These are phyloP conservation scores for Tylopilus rubrobrunneus DNA, from an alignment of 768 basidiomycete genomes.

Conservation along the genomic window DNA sequence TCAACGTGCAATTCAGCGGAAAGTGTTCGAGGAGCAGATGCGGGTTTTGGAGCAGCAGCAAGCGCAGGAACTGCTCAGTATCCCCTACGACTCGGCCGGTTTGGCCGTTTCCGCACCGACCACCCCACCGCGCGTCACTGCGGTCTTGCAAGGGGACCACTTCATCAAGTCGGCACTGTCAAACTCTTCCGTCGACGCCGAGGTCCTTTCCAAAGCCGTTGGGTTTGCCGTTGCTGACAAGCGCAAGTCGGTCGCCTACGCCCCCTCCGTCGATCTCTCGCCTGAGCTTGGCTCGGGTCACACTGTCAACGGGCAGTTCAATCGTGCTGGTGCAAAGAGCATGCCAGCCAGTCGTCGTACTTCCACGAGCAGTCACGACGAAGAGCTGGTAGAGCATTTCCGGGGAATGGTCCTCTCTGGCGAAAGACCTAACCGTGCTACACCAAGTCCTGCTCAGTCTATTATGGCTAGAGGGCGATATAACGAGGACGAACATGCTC, in stretches of 20 bases:
- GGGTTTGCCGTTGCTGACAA: slow-evolving; percentile 68
- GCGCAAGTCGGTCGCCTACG: slow-evolving; percentile 84
- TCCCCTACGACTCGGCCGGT: slow-evolving; percentile 62
- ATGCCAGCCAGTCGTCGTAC: slow-evolving; percentile 91
- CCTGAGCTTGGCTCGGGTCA: slow-evolving; percentile 55
- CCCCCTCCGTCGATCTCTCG: slow-evolving; percentile 70
- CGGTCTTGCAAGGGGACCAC: slow-evolving; percentile 59
- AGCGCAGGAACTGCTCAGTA: slow-evolving; percentile 74
- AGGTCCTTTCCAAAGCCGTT: slow-evolving; percentile 64
- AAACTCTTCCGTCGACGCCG: slow-evolving; percentile 54
- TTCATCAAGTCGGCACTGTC: slow-evolving; percentile 41
- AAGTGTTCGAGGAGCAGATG: slow-evolving; percentile 97
- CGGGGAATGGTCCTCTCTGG: slow-evolving; percentile 67
- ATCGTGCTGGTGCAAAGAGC: slow-evolving; percentile 79
- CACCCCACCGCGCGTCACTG: slow-evolving; percentile 77
- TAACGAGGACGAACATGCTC: slow-evolving; percentile 54
- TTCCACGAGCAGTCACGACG: slow-evolving; percentile 83
- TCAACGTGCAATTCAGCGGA: slow-evolving; percentile 81
- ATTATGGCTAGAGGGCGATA: slow-evolving; percentile 52
- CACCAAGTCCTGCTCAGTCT: slow-evolving; percentile 56
- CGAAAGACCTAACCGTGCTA: slow-evolving; percentile 54
- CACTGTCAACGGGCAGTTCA: slow-evolving; percentile 49
- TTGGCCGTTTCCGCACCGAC: slow-evolving; percentile 87
- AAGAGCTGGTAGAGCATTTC: slow-evolving; percentile 72
- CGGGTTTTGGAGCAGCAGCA: slow-evolving; percentile 88